Evolutionary conservation across 805 yeast species (phyloP).

Genomic region (Citeromyces nyonsensis): DNA sequence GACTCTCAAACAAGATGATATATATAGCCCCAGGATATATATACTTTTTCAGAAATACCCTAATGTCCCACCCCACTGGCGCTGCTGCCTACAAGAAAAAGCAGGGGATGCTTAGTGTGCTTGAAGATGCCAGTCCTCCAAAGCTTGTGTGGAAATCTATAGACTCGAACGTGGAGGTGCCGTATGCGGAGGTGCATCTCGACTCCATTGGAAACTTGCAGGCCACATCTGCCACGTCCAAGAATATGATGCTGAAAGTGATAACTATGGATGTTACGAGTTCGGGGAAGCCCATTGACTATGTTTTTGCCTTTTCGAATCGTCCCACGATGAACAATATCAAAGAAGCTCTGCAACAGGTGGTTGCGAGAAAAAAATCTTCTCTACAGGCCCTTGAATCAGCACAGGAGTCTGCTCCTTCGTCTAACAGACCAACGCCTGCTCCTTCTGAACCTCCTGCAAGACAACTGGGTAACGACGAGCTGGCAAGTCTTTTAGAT

Average conservation of each 20-base stretch:
- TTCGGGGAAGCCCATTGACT: constrained; percentile 15
- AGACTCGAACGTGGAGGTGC: constrained; percentile 22
- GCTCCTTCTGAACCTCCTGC: constrained; percentile 2
- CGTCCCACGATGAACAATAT: constrained; percentile 65
- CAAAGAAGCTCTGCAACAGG: constrained; percentile 51
- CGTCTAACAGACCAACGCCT: constrained; percentile 5
- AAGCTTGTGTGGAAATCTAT: constrained; percentile 42
- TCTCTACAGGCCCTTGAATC: constrained; percentile 4
- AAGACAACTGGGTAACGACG: constrained; percentile 7
- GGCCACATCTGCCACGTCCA: constrained; percentile 54
- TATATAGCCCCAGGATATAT: too few relatives aligned
- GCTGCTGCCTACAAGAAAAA: constrained; percentile 39
- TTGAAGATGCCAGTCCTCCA: constrained; percentile 43
- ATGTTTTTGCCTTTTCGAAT: constrained; percentile 53
- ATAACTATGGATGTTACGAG: constrained; percentile 23
- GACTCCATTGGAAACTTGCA: constrained; percentile 34
- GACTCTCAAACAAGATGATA: too few relatives aligned
- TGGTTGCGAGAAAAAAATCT: constrained; percentile 43
- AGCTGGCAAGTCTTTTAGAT: constrained; percentile 24
- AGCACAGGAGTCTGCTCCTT: constrained; percentile 1
- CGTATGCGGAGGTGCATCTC: constrained; percentile 22
- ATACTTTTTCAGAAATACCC: too few relatives aligned
- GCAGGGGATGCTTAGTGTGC: constrained; percentile 37
- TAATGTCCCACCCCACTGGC: constrained; percentile 13
- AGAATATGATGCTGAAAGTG: constrained; percentile 52